Evolutionary conservation across 352 stramenopile species (phyloP).

Genomic region (Elongisporangium prolatum): DNA sequence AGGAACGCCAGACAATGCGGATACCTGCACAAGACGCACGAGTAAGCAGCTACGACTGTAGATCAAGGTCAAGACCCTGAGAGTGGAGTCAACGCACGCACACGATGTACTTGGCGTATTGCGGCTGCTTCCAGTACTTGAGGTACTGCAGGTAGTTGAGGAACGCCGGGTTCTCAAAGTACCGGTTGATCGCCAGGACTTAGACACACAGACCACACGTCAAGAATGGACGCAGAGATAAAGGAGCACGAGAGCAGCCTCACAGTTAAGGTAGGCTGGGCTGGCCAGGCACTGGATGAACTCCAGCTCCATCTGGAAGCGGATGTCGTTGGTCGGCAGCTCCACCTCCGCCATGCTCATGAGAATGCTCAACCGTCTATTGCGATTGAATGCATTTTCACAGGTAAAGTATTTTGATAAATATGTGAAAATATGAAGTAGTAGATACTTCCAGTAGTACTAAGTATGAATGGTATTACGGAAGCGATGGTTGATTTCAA

Average conservation of each 20-base stretch:
- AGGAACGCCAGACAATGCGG: slow-evolving; percentile 86
- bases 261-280: slow-evolving; percentile 87
- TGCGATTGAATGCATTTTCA: not conserved
- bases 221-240: not conserved
- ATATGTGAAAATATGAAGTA: not conserved
- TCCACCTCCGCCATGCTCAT: slow-evolving; percentile 30
- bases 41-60: not conserved
- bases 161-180: slow-evolving; percentile 89
- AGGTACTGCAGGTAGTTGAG: slow-evolving; percentile 90
- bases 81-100: slow-evolving; percentile 23
- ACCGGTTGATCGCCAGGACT: slow-evolving; percentile 89
- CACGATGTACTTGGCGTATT: slow-evolving; percentile 91
- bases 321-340: slow-evolving; percentile 83
- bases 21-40: slow-evolving; percentile 30
- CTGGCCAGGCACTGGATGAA: slow-evolving; percentile 91
- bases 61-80: not conserved
- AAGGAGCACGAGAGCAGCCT: slow-evolving; percentile 1
- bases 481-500: slow-evolving; percentile 11
- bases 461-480: too few relatives aligned
- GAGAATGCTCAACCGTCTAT: not conserved
- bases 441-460: too few relatives aligned
- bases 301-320: slow-evolving; percentile 92
- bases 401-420: not conserved
- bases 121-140: slow-evolving; percentile 90
- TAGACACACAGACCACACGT: slow-evolving; percentile 1